Evolutionary conservation across 805 yeast genomes (phyloP).

Genomic region (Tetrapisispora phaffii): DNA sequence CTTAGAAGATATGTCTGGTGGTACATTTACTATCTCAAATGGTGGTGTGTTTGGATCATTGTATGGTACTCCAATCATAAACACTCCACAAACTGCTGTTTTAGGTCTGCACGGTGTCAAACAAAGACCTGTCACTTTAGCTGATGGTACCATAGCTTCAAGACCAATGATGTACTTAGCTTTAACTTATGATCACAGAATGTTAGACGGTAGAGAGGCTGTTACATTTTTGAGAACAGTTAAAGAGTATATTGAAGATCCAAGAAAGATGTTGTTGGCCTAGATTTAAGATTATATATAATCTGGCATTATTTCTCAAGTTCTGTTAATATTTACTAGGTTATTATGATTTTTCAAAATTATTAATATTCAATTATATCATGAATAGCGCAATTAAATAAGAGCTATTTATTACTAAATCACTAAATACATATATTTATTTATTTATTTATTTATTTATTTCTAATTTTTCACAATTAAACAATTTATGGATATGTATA

Average conservation of each 20-base stretch:
- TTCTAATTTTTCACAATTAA: too few species aligned
- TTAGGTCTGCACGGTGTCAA: conserved; percentile 95
- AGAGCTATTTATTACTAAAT: background rate
- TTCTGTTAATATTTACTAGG: background rate
- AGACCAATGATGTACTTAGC: conserved; percentile 99
- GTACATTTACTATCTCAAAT: conserved; percentile 96
- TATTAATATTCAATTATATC: background rate
- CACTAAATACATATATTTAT: background rate
- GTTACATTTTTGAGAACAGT: conserved; percentile 93
- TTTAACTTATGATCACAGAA: conserved; percentile 95
- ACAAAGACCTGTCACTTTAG: conserved; percentile 90
- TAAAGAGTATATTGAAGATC: conserved; percentile 96
- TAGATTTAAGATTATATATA: conserved; percentile 13
- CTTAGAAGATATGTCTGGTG: conserved; percentile 98
- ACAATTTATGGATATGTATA: background rate
- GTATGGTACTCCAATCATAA: conserved; percentile 96
- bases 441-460: background rate
- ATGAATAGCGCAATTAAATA: background rate
- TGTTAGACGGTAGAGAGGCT: conserved; percentile 97
- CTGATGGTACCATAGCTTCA: conserved; percentile 86
- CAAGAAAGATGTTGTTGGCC: conserved; percentile 86
- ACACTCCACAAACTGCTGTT: conserved; percentile 97
- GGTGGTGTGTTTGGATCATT: conserved; percentile 98
- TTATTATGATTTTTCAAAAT: background rate
- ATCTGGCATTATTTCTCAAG: background rate